Evolutionary conservation across 805 yeast species (phyloP).

Genomic region (Cyberlindnera samutprakarnensis): DNA sequence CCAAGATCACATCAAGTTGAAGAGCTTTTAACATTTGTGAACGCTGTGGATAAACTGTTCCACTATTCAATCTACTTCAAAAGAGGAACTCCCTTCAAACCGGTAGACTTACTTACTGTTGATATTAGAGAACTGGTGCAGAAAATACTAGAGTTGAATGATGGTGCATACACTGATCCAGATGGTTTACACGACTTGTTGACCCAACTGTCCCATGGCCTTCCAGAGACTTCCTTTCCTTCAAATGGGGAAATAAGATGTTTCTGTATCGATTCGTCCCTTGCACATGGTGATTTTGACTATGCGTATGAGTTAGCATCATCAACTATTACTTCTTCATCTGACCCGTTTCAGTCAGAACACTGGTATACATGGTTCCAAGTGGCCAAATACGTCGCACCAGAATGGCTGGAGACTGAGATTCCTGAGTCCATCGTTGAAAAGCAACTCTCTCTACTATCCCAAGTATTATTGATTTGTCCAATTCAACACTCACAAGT

Average conservation of each 20-base stretch:
- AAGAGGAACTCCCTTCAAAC: slow-evolving; percentile 30
- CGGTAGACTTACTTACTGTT: slow-evolving; percentile 28
- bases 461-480: slow-evolving; percentile 42
- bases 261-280: slow-evolving; percentile 60
- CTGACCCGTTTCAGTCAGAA: slow-evolving; percentile 13
- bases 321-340: slow-evolving; percentile 20
- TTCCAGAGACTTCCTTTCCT: slow-evolving; percentile 21
- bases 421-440: slow-evolving; percentile 31
- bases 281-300: slow-evolving; percentile 52
- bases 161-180: slow-evolving; percentile 38
- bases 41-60: slow-evolving; percentile 24
- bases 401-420: slow-evolving; percentile 34
- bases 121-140: slow-evolving; percentile 32
- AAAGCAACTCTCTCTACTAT: slow-evolving; percentile 47
- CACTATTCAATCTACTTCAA: slow-evolving; percentile 25
- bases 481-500: slow-evolving; percentile 48
- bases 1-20: slow-evolving; percentile 9
- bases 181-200: slow-evolving; percentile 33
- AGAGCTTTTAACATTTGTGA: slow-evolving; percentile 13
- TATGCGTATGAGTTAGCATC: slow-evolving; percentile 42
- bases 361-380: slow-evolving; percentile 72
- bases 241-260: slow-evolving; percentile 23
- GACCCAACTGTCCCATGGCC: slow-evolving; percentile 22
- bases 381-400: slow-evolving; percentile 30
- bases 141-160: slow-evolving; percentile 45